Conservation (phyloP, 805 yeast species). For the Tetrapisispora namnaoensis region DNA sequence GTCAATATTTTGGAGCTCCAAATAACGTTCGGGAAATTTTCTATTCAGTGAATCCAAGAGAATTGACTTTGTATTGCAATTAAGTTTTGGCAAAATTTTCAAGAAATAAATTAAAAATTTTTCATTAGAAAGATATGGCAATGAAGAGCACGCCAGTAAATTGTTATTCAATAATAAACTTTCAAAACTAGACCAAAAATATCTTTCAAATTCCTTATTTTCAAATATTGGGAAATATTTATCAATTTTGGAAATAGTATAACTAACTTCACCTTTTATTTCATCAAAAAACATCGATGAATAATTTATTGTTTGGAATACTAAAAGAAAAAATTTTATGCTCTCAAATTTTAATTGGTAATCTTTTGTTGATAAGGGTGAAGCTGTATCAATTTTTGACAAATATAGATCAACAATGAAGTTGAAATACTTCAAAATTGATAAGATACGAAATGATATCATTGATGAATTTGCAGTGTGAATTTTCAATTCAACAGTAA, state of each 20-base stretch:
- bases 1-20: background rate
- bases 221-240: background rate
- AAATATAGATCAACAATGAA: conserved; percentile 2
- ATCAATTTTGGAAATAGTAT: background rate
- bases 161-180: conserved; percentile 12
- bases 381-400: conserved; percentile 4
- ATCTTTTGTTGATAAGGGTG: conserved; percentile 7
- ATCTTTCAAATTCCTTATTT: background rate
- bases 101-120: conserved; percentile 6
- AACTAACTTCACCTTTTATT: background rate
- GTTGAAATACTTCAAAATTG: conserved; percentile 15
- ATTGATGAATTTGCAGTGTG: conserved; percentile 7
- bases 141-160: conserved; percentile 9
- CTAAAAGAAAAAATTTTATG: background rate
- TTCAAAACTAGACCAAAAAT: conserved; percentile 11
- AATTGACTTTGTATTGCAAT: background rate
- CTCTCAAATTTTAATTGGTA: background rate
- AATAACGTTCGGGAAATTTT: background rate
- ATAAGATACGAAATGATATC: conserved; percentile 17
- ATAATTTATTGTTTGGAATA: conserved; percentile 10
- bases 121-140: conserved; percentile 9
- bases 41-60: background rate
- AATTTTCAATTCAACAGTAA: background rate
- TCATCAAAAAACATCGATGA: conserved; percentile 10
- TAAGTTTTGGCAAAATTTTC: background rate